Evolutionary conservation across 2,329 filamentous ascomycete genomes (phyloP), one percentile per base, ranked within the genome.

Genomic region (Dendryphion nanum): DNA sequence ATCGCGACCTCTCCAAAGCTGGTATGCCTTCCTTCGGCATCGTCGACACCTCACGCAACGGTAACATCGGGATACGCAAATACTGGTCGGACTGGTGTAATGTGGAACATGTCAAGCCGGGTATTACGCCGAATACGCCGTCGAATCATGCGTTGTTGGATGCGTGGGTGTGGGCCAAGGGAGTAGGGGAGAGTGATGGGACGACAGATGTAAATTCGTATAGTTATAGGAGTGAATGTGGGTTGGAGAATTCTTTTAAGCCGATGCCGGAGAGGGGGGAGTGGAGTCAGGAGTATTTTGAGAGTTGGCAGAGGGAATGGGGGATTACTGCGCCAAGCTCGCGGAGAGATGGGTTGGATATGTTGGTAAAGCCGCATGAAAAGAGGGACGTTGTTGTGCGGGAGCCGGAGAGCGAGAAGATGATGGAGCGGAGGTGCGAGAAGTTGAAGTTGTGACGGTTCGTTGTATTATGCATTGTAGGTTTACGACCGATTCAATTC

Each of bases 101-200:
- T 53, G 70, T 81, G 41, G 73, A 69, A 35, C 75, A 73, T 18
- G 75, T 78, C 36, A 79, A 79, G 5, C 82, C 82, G 45, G 81
- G 81, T 42, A 61, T 62, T 13, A 72, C 76, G 10, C 78, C 79
- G 2, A 74, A 73, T 3, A 68, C 76, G 13, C 68, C 76, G 55
- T 83, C 79, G 4, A 76, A 75, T 6, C 70, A 78, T 44, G 53
- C 64, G 2, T 63, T 78, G 15, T 67, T 73, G 18, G 81, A 84
- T 58, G 77, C 79, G 26, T 80, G 83, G 48, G 80, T 83, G 40
- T 83, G 81, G 81, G 66, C 82, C 47, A 83, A 83, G 71, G 79
- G 79, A 10, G 80, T 80, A 43, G 70, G 69, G 32, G 69, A 72
- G 44, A 64, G 64, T 33, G 71, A 73, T 45, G 70, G 70, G 29